Percentiles rank a stretch among this genome's conserved stretches.
These are phyloP conservation scores for Boechera divaricarpa DNA, from an alignment of 345 rosid genomes.

Conservation along the genomic window DNA sequence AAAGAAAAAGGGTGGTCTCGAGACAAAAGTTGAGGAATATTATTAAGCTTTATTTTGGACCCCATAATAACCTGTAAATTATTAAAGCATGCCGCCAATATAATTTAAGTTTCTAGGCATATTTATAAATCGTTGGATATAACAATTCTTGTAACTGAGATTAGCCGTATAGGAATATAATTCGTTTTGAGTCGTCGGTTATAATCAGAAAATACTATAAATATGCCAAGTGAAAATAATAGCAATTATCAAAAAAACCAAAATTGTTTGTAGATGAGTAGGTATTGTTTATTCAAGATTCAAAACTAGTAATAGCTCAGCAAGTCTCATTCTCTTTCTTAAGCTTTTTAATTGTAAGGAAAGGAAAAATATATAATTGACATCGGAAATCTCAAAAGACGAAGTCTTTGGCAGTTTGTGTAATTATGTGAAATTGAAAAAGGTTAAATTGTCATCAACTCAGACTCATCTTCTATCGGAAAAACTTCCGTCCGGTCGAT, in stretches of 20 bases:
- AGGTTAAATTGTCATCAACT: slow-evolving; percentile 36
- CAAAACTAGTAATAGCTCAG: background rate
- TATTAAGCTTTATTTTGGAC: slow-evolving; percentile 46
- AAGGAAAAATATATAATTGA: slow-evolving; percentile 19
- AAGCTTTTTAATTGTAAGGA: slow-evolving; percentile 4
- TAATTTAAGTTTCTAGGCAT: background rate
- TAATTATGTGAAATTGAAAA: slow-evolving; percentile 27
- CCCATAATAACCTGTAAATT: slow-evolving; percentile 43
- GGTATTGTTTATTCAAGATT: slow-evolving; percentile 21
- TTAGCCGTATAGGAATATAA: background rate
- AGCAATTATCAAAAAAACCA: too few species aligned
- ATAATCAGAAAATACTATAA: background rate
- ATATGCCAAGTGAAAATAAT: slow-evolving; percentile 6
- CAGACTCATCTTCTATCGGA: slow-evolving; percentile 37
- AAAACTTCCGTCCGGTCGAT: slow-evolving; percentile 30
- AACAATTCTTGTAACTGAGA: slow-evolving; percentile 15
- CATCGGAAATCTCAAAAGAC: slow-evolving; percentile 37
- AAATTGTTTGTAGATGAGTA: slow-evolving; percentile 9
- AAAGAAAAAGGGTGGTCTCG: slow-evolving; percentile 35
- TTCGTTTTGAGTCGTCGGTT: background rate
- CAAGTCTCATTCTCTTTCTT: background rate
- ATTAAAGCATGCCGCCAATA: slow-evolving; percentile 42
- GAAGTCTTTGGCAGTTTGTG: slow-evolving; percentile 42
- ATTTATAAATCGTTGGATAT: slow-evolving; percentile 15
- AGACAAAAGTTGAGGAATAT: slow-evolving; percentile 46